Base-by-base conservation (phyloP, 306 rosid genomes). In the Quercus bicolor region DNA sequence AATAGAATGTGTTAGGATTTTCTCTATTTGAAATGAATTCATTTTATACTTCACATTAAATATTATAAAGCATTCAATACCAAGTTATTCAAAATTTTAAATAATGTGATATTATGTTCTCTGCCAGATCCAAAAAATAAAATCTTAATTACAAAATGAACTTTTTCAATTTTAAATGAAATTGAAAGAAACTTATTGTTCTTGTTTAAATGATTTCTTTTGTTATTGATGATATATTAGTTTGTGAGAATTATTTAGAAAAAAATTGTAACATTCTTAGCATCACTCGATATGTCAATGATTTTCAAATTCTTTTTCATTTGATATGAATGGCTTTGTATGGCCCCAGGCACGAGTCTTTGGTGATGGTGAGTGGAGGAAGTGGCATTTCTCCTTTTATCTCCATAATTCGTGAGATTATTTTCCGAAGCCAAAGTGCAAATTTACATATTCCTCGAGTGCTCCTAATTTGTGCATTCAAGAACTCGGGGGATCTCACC, bases 341-440 rank as follows among this genome's bases (percentile, higher is more conserved):
- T 66, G 71, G 51, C 15, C 1, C 70, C 70, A 85, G 91, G 73
- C 90, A 84, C 34, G 86, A 88, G 40, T 74, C 55, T 14, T 57
- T 90, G 43, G 76, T 88, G 51, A 62, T 90, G 89, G 72, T 90
- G 18, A 71, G 90, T 24, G 92, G 96, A 68, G 96, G 97, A 24
- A 88, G 88, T 74, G 96, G 98, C 18, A 80, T 91, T 12, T 75
- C 94, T 54, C 89, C 96, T 1, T 88, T 89, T 75, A 79, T 91
- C 65, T 87, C 98, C 59, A 75, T 93, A 77, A 89, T 91, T 74
- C 88, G 90, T 0, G 94, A 93, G 45, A 80, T 93, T 13, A 80
- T 88, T 4, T 86, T 81, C 74, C 88, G 78, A 74, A 86, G 78
- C 85, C 80, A 80, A 52, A 80, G 83, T 33, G 75, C 77, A 34